A percentile compares a stretch with the other conserved stretches of the same genome.
phyloP scores from a whole-genome alignment of 108 stramenopile genomes.

The Nitzschia sp. region DNA sequence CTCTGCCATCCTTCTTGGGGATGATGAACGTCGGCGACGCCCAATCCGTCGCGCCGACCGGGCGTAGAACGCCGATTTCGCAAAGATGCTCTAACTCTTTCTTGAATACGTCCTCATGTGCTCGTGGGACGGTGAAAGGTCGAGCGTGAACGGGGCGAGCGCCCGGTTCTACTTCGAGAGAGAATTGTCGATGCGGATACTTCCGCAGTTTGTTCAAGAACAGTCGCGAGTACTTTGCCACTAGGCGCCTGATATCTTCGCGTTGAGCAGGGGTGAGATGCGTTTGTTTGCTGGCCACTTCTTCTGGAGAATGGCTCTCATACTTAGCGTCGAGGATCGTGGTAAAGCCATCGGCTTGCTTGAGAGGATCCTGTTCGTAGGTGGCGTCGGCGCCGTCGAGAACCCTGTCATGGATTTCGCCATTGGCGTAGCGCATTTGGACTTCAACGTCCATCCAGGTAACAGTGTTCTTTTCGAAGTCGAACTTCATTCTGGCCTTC shows the following conservation, averaged over 20 bases:
- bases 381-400: neutral
- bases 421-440: slow-evolving; percentile 13
- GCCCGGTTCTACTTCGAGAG: slow-evolving; percentile 29
- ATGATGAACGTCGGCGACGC: slow-evolving; percentile 36
- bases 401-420: neutral
- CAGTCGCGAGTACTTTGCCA: slow-evolving; percentile 17
- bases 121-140: too few relatives aligned
- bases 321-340: slow-evolving; percentile 47
- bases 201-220: slow-evolving; percentile 41
- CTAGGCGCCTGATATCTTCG: slow-evolving; percentile 14
- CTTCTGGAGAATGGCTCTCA: slow-evolving; percentile 16
- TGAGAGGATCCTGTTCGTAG: neutral
- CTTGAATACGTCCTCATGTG: too few relatives aligned
- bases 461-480: neutral
- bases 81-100: slow-evolving; percentile 29
- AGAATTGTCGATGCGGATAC: slow-evolving; percentile 35
- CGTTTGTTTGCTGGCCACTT: slow-evolving; percentile 29
- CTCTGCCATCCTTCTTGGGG: slow-evolving; percentile 48
- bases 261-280: too few relatives aligned
- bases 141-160: slow-evolving; percentile 29
- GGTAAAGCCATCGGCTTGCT: neutral
- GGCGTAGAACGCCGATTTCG: slow-evolving; percentile 27
- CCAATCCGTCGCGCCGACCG: slow-evolving; percentile 14
- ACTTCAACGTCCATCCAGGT: slow-evolving; percentile 31
- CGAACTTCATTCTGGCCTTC: slow-evolving; percentile 23